A percentile compares a stretch with the other conserved stretches of the same genome.
These are phyloP conservation scores for Microcyclospora tardicrescens DNA, from an alignment of 2,329 filamentous ascomycete species.

Conservation along the genomic window DNA sequence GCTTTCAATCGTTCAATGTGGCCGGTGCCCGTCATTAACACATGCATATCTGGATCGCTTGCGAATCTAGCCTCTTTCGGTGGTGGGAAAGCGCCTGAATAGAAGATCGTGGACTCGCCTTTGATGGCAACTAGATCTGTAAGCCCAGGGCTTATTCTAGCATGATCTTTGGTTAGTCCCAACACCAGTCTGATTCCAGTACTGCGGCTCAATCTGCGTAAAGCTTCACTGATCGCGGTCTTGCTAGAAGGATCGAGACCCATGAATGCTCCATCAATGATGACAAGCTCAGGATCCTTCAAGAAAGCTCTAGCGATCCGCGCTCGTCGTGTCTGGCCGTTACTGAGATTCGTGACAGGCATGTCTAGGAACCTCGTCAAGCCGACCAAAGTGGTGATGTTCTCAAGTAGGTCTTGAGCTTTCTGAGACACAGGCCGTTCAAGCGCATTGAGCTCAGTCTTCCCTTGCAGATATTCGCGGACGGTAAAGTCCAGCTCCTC, in stretches of 20 bases:
- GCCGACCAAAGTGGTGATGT: slow-evolving; percentile 56
- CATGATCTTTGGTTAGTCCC: slow-evolving; percentile 67
- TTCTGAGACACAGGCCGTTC: slow-evolving; percentile 33
- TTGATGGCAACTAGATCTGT: too few relatives aligned
- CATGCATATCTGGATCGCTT: slow-evolving; percentile 46
- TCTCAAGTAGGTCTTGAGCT: slow-evolving; percentile 41
- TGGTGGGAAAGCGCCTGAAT: too few relatives aligned
- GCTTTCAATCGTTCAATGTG: neutral
- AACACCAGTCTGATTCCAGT: slow-evolving; percentile 61
- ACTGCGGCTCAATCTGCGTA: slow-evolving; percentile 53
- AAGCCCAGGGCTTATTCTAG: slow-evolving; percentile 24
- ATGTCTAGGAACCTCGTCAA: slow-evolving; percentile 59
- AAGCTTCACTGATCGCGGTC: slow-evolving; percentile 54
- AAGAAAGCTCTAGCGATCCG: slow-evolving; percentile 80
- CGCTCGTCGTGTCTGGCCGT: slow-evolving; percentile 78
- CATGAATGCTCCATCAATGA: slow-evolving; percentile 94
- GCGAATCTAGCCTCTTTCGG: too few relatives aligned
- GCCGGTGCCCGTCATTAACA: slow-evolving; percentile 48
- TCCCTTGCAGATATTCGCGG: slow-evolving; percentile 64
- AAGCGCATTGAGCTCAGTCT: slow-evolving; percentile 68
- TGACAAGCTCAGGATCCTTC: slow-evolving; percentile 61
- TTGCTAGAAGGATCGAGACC: slow-evolving; percentile 80
- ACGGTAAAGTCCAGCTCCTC: slow-evolving; percentile 84
- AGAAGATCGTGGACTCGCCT: slow-evolving; percentile 41
- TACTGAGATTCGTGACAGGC: slow-evolving; percentile 80